phyloP scores from a whole-genome alignment of 345 rosid species.

The Ceriops decandra region DNA sequence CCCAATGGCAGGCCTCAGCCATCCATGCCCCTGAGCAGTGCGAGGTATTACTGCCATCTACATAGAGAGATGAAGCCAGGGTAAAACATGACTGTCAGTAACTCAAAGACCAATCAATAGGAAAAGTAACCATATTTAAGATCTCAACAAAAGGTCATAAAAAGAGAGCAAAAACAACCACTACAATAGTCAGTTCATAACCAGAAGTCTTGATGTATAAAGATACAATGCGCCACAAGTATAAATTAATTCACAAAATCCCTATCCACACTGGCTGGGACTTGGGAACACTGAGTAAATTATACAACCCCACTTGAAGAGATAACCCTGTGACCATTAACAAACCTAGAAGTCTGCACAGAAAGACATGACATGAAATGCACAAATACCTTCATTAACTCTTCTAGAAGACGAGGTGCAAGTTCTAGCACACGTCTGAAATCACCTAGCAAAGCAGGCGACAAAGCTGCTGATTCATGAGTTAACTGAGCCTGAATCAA shows the following conservation, averaged over 20 bases:
- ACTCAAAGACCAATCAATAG: background rate
- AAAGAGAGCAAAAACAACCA: background rate
- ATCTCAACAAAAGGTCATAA: background rate
- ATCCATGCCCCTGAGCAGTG: constrained; percentile 88
- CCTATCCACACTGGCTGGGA: too few relatives aligned
- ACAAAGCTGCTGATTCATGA: constrained; percentile 63
- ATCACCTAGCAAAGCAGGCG: constrained; percentile 76
- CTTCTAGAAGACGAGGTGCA: constrained; percentile 96
- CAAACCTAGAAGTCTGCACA: constrained; percentile 5
- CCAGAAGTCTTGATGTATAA: background rate
- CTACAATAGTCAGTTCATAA: background rate
- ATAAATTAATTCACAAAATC: too few relatives aligned
- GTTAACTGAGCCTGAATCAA: constrained; percentile 97
- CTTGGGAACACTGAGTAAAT: too few relatives aligned
- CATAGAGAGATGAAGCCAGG: constrained; percentile 16
- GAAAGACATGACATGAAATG: background rate
- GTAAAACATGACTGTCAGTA: background rate
- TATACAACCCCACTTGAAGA: too few relatives aligned
- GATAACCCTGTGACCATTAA: background rate
- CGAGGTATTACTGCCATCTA: constrained; percentile 97
- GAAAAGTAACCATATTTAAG: constrained; percentile 2
- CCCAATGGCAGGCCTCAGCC: constrained; percentile 97
- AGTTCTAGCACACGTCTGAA: constrained; percentile 85
- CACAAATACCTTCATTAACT: constrained; percentile 70
- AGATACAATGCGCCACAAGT: too few relatives aligned